Evolutionary conservation across 129 eudicot genomes (phyloP), one percentile per base, ranked within the genome.

Genomic region (Chrysanthemum lavandulifolium): DNA sequence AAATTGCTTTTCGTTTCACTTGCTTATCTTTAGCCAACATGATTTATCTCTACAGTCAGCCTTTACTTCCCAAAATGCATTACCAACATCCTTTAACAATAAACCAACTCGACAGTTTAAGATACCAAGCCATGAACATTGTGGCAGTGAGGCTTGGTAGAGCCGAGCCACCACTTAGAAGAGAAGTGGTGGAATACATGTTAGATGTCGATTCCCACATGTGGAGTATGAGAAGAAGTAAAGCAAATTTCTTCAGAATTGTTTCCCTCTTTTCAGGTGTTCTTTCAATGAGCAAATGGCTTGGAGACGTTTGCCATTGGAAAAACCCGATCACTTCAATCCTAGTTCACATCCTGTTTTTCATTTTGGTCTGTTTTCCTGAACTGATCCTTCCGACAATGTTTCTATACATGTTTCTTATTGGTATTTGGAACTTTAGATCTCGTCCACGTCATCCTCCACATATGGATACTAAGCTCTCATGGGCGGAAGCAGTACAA

Each of bases 161-260:
- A 9, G 93, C 93, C 0, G 93, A 89, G 65, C 96, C 96, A 0
- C 96, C 92, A 5, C 61, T 89, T 16, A 78, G 88, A 63, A 86
- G 79, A 78, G 96, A 89, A 76, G 88, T 89, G 5, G 96, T 89
- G 15, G 96, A 89, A 45, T 89, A 86, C 72, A 89, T 86, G 96
- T 70, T 89, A 57, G 96, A 89, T n/a, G 90, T 89, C 0, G 92
- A 82, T 47, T 89, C 96, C 8, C 96, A 89, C 69, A 86, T 89
- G 92, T 89, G 96, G 96, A 89, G 96, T 79, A 89, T 86, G 96
- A 84, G 96, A 78, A 67, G 92, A 72, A 89, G 96, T 73, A 89
- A 89, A 76, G 96, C 96, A 2, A 89, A 89, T 29, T 89, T 89
- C 75, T 89, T 89, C 66, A 50, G 92, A 49, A 76, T 86, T 6